A percentile compares a stretch with the other conserved stretches of the same genome.
These are phyloP conservation scores for Xanthoceras sorbifolium DNA, from an alignment of 345 rosid genomes.

Conservation along the genomic window DNA sequence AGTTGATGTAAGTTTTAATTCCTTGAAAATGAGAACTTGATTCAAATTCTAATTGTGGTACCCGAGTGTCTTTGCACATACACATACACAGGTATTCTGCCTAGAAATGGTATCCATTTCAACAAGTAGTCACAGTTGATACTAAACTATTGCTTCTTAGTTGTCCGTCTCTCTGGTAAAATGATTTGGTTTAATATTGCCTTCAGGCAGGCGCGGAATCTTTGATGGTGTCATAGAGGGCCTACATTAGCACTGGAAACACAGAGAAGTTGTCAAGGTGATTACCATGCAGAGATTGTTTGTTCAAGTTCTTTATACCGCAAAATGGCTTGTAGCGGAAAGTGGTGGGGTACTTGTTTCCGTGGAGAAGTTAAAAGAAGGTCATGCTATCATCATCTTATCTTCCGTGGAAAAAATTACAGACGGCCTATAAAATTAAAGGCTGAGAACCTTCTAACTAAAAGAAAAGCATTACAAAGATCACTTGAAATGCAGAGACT, in stretches of 20 bases:
- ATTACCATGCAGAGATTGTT: constrained; percentile 70
- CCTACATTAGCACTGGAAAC: constrained; percentile 91
- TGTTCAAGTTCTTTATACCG: constrained; percentile 59
- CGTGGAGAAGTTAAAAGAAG: constrained; percentile 67
- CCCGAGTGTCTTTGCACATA: not conserved
- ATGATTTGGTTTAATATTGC: constrained; percentile 18
- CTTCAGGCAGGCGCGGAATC: constrained; percentile 80
- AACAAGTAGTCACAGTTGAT: not conserved
- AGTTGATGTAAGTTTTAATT: not conserved
- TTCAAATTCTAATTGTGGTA: not conserved
- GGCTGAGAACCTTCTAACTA: constrained; percentile 62
- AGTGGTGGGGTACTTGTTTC: constrained; percentile 80
- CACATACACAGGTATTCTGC: no score
- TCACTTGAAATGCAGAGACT: constrained; percentile 76
- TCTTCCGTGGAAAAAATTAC: constrained; percentile 88
- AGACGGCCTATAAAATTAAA: constrained; percentile 55
- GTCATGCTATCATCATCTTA: constrained; percentile 71
- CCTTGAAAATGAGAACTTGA: not conserved
- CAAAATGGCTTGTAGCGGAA: constrained; percentile 70
- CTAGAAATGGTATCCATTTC: not conserved
- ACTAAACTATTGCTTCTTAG: not conserved
- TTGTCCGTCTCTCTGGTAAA: not conserved
- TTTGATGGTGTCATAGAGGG: constrained; percentile 89
- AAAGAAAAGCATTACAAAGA: constrained; percentile 64
- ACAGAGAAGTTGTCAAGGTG: constrained; percentile 78